A percentile compares a stretch with the other conserved stretches of the same genome.
Evolutionary conservation across 2,329 filamentous ascomycete genomes (phyloP).

Genomic region (Penicillium brasilianum): DNA sequence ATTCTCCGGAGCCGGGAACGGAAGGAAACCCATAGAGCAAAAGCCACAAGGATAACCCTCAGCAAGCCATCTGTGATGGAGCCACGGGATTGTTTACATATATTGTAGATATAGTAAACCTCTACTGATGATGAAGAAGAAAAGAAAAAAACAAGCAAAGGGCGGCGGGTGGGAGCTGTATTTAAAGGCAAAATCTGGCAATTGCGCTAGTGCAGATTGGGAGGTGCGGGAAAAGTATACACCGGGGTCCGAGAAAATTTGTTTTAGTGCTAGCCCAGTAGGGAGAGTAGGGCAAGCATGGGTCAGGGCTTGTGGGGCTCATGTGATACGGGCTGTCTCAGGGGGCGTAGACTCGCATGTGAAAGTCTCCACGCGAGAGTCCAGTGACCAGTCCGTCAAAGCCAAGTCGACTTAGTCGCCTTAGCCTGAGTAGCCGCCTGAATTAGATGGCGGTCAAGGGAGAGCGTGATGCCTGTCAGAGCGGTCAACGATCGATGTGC

Average conservation of each 20-base stretch:
- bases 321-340: conserved; percentile 12
- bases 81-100: conserved; percentile 54
- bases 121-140: conserved; percentile 57
- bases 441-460: not conserved
- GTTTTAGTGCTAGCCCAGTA: not conserved
- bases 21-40: conserved; percentile 53
- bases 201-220: conserved; percentile 33
- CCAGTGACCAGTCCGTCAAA: not conserved
- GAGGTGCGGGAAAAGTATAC: conserved; percentile 12
- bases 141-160: conserved; percentile 41
- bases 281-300: conserved; percentile 8
- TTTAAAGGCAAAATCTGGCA: conserved; percentile 34
- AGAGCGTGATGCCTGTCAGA: not conserved
- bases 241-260: not conserved
- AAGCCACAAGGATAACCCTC: conserved; percentile 55
- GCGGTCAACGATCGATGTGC: not conserved
- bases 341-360: conserved; percentile 10
- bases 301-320: conserved; percentile 9
- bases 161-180: conserved; percentile 15
- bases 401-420: conserved; percentile 5
- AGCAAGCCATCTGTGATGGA: conserved; percentile 55
- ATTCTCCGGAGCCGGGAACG: conserved; percentile 57
- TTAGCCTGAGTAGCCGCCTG: conserved; percentile 3
- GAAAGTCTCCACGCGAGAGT: not conserved
- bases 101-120: conserved; percentile 54